Base-by-base conservation (phyloP, 306 rosid species). In the Castanopsis chinensis region DNA sequence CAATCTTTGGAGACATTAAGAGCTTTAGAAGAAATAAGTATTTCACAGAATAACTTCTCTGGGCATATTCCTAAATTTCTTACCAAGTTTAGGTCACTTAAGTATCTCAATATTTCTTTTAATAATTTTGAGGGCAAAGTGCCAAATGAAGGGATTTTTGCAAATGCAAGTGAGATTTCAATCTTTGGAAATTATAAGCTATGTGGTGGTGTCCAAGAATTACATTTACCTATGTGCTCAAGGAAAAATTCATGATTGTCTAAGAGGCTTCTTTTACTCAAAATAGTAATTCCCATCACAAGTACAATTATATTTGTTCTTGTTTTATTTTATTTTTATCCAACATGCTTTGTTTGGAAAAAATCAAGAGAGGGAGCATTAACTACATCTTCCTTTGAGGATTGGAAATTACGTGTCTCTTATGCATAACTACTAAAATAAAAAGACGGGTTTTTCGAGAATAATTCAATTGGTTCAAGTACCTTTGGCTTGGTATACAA, bases 51-150 rank as follows among this genome's bases (percentile, higher is more conserved):
- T 68, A 79, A 82, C n/a, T 75, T 87, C 54, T 87, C 82, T 1
- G 88, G 88, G 17, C 69, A 49, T 57, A 49, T 87, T 79, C 90
- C 88, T 69, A 60, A 82, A 64, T 81, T 81, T 70, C 73, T 87
- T 7, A 70, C 81, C 27, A 68, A 69, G 56, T 81, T 84, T 52
- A 14, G 8, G 32, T 25, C 13, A 19, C 81, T 87, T 57, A 60
- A 56, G 55, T 71, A 37, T 17, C 79, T 82, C 17, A 82, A 78
- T 76, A 82, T 87, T 33, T 79, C 90, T 69, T 68, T 76, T 57
- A 87, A 84, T 71, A 54, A 79, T 70, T 74, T 84, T 10, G 86
- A 87, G 41, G 84, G 88, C 19, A 71, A 84, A 81, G 15, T 87
- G 58, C 80, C 86, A 18, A 76, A 28, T 30, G 59, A 30, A 2